phyloP scores from a whole-genome alignment of 305 asterid genomes.

The Stenogyne calaminthoides region DNA sequence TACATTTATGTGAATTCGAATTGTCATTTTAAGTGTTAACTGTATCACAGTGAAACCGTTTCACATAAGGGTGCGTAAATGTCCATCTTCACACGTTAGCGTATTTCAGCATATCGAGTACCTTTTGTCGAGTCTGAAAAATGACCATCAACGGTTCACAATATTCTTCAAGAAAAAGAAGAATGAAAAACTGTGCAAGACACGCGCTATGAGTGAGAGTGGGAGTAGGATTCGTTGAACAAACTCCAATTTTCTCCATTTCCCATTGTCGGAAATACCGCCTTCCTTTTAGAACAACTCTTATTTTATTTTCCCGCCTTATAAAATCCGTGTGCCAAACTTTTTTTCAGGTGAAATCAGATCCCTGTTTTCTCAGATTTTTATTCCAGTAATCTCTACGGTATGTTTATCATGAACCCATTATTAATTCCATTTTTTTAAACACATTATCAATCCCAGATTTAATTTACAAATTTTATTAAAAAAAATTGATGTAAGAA shows the following conservation, averaged over 20 bases:
- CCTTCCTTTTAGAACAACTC: neutral
- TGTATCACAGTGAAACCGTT: no score
- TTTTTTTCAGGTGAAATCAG: neutral
- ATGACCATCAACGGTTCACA: neutral
- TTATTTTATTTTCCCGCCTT: constrained; percentile 34
- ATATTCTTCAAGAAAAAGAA: neutral
- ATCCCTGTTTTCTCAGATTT: neutral
- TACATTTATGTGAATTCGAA: no score
- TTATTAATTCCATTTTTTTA: neutral
- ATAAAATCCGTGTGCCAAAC: constrained; percentile 24
- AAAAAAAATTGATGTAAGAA: neutral
- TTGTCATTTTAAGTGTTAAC: no score
- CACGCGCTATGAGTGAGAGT: constrained; percentile 11
- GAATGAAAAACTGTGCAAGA: neutral
- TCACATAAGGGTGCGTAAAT: no score
- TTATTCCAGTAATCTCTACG: neutral
- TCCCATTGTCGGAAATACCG: constrained; percentile 18
- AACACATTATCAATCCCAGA: neutral
- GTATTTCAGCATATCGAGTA: no score
- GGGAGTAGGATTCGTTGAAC: constrained; percentile 1
- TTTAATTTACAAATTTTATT: neutral
- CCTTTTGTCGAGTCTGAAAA: no score
- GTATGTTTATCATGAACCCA: neutral
- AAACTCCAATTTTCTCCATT: neutral
- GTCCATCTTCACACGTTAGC: neutral